These are phyloP conservation scores for Penicillium sp. DNA, from an alignment of 2,329 filamentous ascomycete genomes.

Conservation along the genomic window DNA sequence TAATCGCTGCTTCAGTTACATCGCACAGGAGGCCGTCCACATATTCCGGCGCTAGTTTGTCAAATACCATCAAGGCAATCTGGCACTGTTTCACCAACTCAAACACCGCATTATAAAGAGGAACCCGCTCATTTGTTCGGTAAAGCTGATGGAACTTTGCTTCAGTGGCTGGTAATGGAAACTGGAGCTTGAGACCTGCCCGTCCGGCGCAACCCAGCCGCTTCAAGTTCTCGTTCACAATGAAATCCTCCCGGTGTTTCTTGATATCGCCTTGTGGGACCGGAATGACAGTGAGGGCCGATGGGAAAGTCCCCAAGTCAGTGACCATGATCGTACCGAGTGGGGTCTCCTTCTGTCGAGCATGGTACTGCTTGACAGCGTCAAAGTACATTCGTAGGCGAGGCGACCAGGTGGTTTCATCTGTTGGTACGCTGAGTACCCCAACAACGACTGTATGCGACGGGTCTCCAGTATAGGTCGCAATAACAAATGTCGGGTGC, in stretches of 20 bases:
- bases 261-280: constrained; percentile 83
- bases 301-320: constrained; percentile 88
- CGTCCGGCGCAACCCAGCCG: constrained; percentile 87
- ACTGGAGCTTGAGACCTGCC: constrained; percentile 75
- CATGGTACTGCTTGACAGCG: constrained; percentile 80
- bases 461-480: constrained; percentile 86
- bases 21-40: constrained; percentile 92
- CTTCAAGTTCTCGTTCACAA: constrained; percentile 93
- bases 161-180: constrained; percentile 76
- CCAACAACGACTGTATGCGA: constrained; percentile 75
- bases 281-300: constrained; percentile 84
- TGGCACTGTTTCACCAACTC: constrained; percentile 92
- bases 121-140: constrained; percentile 77
- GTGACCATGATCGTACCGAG: constrained; percentile 90
- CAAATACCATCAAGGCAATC: constrained; percentile 82
- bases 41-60: constrained; percentile 81
- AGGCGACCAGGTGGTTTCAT: constrained; percentile 77
- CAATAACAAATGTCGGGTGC: constrained; percentile 87
- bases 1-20: constrained; percentile 83
- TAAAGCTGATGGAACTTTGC: constrained; percentile 93
- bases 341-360: constrained; percentile 75
- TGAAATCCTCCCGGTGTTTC: constrained; percentile 77
- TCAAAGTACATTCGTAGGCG: constrained; percentile 81
- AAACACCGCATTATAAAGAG: constrained; percentile 73
- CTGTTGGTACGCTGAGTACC: constrained; percentile 76